phyloP scores from a whole-genome alignment of 441 rosid species.

The Erodium moschatum region DNA sequence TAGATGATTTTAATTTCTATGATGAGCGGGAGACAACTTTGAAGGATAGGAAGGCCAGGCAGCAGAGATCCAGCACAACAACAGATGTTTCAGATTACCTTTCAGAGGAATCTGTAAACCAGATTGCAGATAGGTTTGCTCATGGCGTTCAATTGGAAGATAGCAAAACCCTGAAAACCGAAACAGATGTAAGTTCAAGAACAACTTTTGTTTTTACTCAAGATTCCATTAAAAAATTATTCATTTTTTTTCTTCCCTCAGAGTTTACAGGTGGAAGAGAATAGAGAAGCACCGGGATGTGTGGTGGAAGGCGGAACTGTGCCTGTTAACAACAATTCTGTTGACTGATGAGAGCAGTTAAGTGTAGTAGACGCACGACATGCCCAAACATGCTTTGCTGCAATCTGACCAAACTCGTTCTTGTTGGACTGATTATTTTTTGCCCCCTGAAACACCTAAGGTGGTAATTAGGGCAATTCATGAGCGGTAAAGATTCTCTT shows the following conservation, averaged over 20 bases:
- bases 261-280: neutral
- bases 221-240: neutral
- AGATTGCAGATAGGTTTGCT: constrained; percentile 17
- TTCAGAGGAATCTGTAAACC: constrained; percentile 13
- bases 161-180: constrained; percentile 12
- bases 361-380: neutral
- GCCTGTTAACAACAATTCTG: neutral
- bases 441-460: constrained; percentile 1
- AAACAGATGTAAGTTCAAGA: constrained; percentile 12
- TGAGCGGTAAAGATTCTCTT: neutral
- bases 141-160: constrained; percentile 18
- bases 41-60: constrained; percentile 44
- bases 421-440: neutral
- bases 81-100: constrained; percentile 17
- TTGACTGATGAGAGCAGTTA: neutral
- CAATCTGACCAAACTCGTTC: constrained; percentile 6
- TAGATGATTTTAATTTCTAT: constrained; percentile 66
- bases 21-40: constrained; percentile 49
- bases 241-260: neutral
- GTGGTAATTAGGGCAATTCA: constrained; percentile 1
- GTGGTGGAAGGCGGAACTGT: neutral
- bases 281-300: neutral
- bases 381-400: neutral
- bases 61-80: constrained; percentile 9
- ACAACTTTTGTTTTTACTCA: neutral